Evolutionary conservation across 306 rosid genomes (phyloP).

Genomic region (Comarum palustre): DNA sequence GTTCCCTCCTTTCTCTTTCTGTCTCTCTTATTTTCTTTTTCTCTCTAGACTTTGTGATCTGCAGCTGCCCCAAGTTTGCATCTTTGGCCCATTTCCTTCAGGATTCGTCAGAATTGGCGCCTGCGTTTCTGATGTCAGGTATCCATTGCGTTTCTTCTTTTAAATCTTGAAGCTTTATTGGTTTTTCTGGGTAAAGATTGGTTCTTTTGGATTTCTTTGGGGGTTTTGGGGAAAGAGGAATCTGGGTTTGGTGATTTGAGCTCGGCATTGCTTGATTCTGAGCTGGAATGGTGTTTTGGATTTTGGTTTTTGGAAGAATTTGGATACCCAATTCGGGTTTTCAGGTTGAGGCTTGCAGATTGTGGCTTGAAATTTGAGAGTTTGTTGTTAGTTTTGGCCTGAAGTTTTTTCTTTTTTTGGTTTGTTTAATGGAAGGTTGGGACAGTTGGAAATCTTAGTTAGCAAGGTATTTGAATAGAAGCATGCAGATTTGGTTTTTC

Average conservation of each 20-base stretch:
- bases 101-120: constrained; percentile 25
- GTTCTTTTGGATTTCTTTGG: neutral
- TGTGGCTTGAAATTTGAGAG: neutral
- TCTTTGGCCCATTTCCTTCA: neutral
- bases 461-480: constrained; percentile 29
- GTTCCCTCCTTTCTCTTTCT: too few relatives aligned
- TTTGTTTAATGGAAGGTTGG: neutral
- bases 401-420: neutral
- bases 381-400: constrained; percentile 22
- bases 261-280: constrained; percentile 34
- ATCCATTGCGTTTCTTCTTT: constrained; percentile 17
- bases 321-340: constrained; percentile 9
- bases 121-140: constrained; percentile 40
- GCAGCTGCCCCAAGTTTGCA: constrained; percentile 29
- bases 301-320: neutral
- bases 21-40: constrained; percentile 21
- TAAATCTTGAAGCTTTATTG: neutral
- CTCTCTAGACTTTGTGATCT: constrained; percentile 41
- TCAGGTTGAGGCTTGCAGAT: constrained; percentile 12
- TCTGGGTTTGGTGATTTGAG: constrained; percentile 25
- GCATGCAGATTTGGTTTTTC: neutral
- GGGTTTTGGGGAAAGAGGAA: constrained; percentile 21
- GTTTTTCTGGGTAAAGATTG: neutral
- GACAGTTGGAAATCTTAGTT: constrained; percentile 23
- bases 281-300: neutral